Evolutionary conservation across 768 basidiomycete species (phyloP), one percentile per base, ranked within the genome.

Genomic region (Russula foetens): DNA sequence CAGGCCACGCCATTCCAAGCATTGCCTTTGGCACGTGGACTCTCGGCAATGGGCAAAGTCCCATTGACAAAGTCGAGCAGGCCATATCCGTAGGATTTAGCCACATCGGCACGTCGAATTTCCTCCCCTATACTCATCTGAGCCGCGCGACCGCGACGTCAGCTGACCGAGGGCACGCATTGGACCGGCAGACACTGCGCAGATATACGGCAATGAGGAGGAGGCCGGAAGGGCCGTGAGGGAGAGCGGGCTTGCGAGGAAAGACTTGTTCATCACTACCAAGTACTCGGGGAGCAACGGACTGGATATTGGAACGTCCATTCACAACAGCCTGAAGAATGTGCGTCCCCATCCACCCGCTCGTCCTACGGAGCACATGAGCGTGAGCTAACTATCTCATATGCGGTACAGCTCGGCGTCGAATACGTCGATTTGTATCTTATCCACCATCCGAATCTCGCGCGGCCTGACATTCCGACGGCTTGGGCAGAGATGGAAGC

Each of bases 381-480:
- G 15, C 29, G 45, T 29, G 17, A 6, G 14, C 11, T 11, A 39
- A 24, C 17, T 15, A 29, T 41, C 8, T 23, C 44, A 45, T 39
- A 33, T 29, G 11, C 29, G 33, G 21, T 15, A 14, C 63, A 88
- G 86, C 76, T 88, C 23, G 85, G 83, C 0, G 74, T 89, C 5
- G 67, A 75, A 1, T 85, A 84, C 64, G 79, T 89, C 14, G 86
- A 91, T 69, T 69, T 89, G 41, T 90, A 90, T 70, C 79, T 89
- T 44, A 83, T 89, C 49, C 86, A 89, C 69, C 66, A 70, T 56
- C 85, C 85, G 7, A 66, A 74, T 4, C 70, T 82, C 21, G 83
- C 81, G 9, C 65, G 70, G 23, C 82, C 83, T 1, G 82, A 86
- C 63, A 84, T 85, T 39, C 79, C 81, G 1, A 81, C 78, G 39